phyloP scores from a whole-genome alignment of 192 early-diverging fungal genomes.

The Kickxella alabastrina region DNA sequence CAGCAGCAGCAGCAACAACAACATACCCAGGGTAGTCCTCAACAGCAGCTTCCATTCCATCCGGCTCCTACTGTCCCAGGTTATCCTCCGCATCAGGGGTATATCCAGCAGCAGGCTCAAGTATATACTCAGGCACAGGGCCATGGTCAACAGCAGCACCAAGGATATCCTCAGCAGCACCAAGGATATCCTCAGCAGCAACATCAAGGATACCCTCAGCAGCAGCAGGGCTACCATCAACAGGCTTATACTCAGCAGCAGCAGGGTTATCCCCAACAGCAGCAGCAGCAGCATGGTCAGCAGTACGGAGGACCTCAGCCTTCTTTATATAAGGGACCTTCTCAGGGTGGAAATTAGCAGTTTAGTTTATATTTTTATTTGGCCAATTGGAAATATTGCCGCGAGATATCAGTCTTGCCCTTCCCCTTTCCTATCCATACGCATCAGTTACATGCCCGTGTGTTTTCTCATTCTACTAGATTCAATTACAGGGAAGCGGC shows the following conservation, averaged over 20 bases:
- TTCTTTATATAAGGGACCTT: background rate
- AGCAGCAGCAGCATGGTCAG: slow-evolving; percentile 1
- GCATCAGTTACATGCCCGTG: too few species aligned
- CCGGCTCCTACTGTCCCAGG: too few species aligned
- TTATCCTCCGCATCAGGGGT: background rate
- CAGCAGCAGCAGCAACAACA: background rate
- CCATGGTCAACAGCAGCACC: background rate
- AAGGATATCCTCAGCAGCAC: slow-evolving; percentile 1
- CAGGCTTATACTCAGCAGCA: too few species aligned
- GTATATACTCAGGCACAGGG: background rate
- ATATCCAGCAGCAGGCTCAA: background rate
- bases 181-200: slow-evolving; percentile 1
- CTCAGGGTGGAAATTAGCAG: too few species aligned
- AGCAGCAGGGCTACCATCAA: slow-evolving; percentile 1
- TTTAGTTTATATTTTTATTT: too few species aligned
- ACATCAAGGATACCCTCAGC: background rate
- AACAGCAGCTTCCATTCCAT: background rate
- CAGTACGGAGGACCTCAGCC: background rate
- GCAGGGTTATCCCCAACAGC: background rate
- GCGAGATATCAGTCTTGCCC: too few species aligned
- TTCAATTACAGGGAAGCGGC: too few species aligned
- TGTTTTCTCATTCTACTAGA: too few species aligned
- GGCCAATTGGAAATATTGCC: too few species aligned
- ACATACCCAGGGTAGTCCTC: background rate
- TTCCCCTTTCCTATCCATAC: too few species aligned